Percentiles rank a stretch among this genome's conserved stretches.
These are phyloP conservation scores for Hyphopichia khmerensis DNA, from an alignment of 1,139 yeast genomes.

Conservation along the genomic window DNA sequence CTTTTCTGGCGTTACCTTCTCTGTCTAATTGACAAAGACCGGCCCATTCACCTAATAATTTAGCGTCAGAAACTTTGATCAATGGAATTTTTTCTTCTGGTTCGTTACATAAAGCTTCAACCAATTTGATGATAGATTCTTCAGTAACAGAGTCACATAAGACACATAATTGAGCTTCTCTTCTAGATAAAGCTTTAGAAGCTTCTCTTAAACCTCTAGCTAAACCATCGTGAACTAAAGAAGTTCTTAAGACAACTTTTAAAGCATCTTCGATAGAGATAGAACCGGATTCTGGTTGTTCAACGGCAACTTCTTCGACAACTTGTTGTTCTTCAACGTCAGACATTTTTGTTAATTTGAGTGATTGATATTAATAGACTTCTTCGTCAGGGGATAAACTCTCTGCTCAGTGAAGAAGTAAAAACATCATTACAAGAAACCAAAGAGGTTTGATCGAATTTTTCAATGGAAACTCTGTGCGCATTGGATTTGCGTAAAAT, in stretches of 20 bases:
- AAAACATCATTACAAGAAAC: constrained; percentile 5
- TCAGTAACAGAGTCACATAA: constrained; percentile 98
- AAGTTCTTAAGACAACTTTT: constrained; percentile 96
- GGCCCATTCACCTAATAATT: constrained; percentile 99
- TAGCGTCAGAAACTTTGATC: constrained; percentile 99
- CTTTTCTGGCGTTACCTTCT: constrained; percentile 99
- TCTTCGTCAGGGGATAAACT: constrained; percentile 69
- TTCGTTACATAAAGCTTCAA: constrained; percentile 99
- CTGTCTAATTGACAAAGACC: constrained; percentile 99
- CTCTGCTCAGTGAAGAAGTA: constrained; percentile 72
- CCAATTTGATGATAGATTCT: constrained; percentile 94
- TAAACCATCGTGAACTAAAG: constrained; percentile 98
- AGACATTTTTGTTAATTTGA: constrained; percentile 53
- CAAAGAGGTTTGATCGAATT: constrained; percentile 10
- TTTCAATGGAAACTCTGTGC: constrained; percentile 10
- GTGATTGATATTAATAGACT: constrained; percentile 49
- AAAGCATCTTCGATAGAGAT: constrained; percentile 98
- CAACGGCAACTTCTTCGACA: constrained; percentile 84
- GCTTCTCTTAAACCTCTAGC: constrained; percentile 99
- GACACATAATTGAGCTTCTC: constrained; percentile 98
- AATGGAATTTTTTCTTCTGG: constrained; percentile 96
- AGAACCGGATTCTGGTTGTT: constrained; percentile 71
- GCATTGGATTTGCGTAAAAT: neutral
- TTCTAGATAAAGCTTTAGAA: constrained; percentile 95
- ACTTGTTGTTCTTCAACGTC: constrained; percentile 85